phyloP scores from a whole-genome alignment of 139 green algal genomes.

The Tetraselmis chui region DNA sequence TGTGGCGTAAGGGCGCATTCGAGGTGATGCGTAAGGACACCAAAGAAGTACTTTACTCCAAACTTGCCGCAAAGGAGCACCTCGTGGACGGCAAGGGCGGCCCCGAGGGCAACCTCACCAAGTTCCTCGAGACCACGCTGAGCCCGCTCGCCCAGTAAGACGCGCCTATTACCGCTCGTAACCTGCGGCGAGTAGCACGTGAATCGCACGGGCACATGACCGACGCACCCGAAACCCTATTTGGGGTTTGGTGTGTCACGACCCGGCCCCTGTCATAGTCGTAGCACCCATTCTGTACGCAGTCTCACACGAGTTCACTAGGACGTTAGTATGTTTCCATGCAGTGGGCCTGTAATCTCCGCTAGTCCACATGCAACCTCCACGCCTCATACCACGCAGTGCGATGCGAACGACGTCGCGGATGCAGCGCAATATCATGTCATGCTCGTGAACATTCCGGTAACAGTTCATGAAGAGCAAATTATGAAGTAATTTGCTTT shows the following conservation, averaged over 20 bases:
- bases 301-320: too few relatives aligned
- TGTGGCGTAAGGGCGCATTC: slow-evolving; percentile 24
- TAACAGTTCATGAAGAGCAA: too few relatives aligned
- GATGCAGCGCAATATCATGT: too few relatives aligned
- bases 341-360: too few relatives aligned
- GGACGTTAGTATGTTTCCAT: too few relatives aligned
- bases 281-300: too few relatives aligned
- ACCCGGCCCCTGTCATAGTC: too few relatives aligned
- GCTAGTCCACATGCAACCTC: too few relatives aligned
- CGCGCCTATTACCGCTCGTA: neutral
- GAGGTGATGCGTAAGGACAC: slow-evolving; percentile 21
- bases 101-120: slow-evolving; percentile 14
- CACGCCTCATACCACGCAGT: too few relatives aligned
- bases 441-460: too few relatives aligned
- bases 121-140: slow-evolving; percentile 8
- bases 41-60: slow-evolving; percentile 22
- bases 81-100: slow-evolving; percentile 10
- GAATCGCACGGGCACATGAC: neutral
- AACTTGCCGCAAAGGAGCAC: slow-evolving; percentile 2
- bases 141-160: neutral
- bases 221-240: neutral
- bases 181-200: neutral
- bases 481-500: too few relatives aligned
- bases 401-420: too few relatives aligned
- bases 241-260: neutral